Conservation (phyloP, 2,329 filamentous ascomycete species). For the Beauveria rudraprayagi region DNA sequence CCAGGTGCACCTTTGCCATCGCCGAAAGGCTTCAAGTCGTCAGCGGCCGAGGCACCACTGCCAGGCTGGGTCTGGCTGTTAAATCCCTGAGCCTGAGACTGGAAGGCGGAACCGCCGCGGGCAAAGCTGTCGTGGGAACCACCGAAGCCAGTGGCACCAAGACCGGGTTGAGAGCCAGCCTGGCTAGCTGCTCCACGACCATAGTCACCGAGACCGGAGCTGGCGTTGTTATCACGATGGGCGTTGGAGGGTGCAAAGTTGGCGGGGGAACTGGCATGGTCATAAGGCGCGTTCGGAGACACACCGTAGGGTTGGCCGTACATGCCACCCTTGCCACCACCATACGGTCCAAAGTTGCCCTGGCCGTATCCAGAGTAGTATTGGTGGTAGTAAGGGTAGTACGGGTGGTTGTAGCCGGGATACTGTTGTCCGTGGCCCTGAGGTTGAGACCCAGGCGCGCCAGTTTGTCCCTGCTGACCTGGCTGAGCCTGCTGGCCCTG, state of each 20-base stretch:
- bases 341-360: slow-evolving; percentile 45
- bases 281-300: slow-evolving; percentile 48
- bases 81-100: slow-evolving; percentile 47
- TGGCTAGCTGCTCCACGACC: slow-evolving; percentile 43
- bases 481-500: slow-evolving; percentile 34
- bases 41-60: slow-evolving; percentile 29
- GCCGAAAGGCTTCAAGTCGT: slow-evolving; percentile 53
- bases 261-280: slow-evolving; percentile 46
- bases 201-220: slow-evolving; percentile 47
- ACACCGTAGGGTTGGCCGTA: slow-evolving; percentile 52
- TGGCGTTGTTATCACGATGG: slow-evolving; percentile 42
- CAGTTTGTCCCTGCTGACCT: slow-evolving; percentile 39
- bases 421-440: slow-evolving; percentile 39
- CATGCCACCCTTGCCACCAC: slow-evolving; percentile 36
- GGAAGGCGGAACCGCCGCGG: slow-evolving; percentile 45
- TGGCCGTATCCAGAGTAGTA: slow-evolving; percentile 51
- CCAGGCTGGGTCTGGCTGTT: slow-evolving; percentile 41
- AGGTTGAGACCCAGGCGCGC: slow-evolving; percentile 35
- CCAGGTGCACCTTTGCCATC: slow-evolving; percentile 47
- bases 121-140: slow-evolving; percentile 48
- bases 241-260: slow-evolving; percentile 47
- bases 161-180: slow-evolving; percentile 40
- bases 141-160: slow-evolving; percentile 43
- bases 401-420: slow-evolving; percentile 47
- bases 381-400: slow-evolving; percentile 56